phyloP scores from a whole-genome alignment of 805 yeast genomes.

The Nakazawaea pomicola region DNA sequence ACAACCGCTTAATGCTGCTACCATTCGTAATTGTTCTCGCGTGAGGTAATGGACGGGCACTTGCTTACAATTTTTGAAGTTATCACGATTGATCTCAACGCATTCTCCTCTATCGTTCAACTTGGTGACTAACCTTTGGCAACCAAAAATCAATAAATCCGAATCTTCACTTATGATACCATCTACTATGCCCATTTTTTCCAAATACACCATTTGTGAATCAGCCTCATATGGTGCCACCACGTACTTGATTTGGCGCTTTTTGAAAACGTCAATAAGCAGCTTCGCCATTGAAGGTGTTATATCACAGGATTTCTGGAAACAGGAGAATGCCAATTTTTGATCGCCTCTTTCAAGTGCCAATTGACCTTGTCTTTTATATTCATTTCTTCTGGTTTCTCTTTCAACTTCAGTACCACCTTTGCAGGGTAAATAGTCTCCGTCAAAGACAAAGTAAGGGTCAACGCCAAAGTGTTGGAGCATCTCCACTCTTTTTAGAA shows the following conservation, averaged over 20 bases:
- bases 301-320: slow-evolving; percentile 76
- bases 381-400: slow-evolving; percentile 48
- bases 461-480: slow-evolving; percentile 61
- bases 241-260: slow-evolving; percentile 54
- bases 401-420: slow-evolving; percentile 67
- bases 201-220: slow-evolving; percentile 91
- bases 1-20: slow-evolving; percentile 93
- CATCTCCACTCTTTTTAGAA: slow-evolving; percentile 63
- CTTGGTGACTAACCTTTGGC: slow-evolving; percentile 70
- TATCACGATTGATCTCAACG: slow-evolving; percentile 56
- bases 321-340: slow-evolving; percentile 61
- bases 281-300: slow-evolving; percentile 90
- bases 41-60: slow-evolving; percentile 45
- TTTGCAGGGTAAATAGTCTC: slow-evolving; percentile 80
- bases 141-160: slow-evolving; percentile 87
- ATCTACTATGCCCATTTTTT: slow-evolving; percentile 65
- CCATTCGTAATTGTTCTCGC: slow-evolving; percentile 56
- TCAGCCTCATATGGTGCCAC: slow-evolving; percentile 99
- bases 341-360: slow-evolving; percentile 48
- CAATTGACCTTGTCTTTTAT: slow-evolving; percentile 49
- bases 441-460: slow-evolving; percentile 92
- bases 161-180: slow-evolving; percentile 94
- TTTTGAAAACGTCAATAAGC: slow-evolving; percentile 66
- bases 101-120: slow-evolving; percentile 67
- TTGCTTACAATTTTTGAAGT: slow-evolving; percentile 43